Percentiles rank a stretch among this genome's conserved stretches.
Evolutionary conservation across 2,329 filamentous ascomycete species (phyloP).

Genomic region (Trichophyton mentagrophytes): DNA sequence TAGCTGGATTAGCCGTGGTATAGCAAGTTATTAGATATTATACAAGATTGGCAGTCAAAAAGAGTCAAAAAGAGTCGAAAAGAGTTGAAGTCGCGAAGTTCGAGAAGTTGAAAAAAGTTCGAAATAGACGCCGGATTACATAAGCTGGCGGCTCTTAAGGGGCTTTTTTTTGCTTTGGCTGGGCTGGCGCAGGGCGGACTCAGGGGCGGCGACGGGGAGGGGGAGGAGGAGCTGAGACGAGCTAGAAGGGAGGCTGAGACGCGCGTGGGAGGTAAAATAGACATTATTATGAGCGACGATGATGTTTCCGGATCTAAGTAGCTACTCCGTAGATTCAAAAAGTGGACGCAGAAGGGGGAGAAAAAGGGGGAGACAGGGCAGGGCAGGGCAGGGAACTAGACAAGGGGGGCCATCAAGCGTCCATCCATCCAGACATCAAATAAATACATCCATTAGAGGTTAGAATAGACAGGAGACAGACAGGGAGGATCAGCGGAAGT

Average conservation of each 20-base stretch:
- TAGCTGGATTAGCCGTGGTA: no score
- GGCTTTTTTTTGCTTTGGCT: neutral
- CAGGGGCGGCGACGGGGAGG: neutral
- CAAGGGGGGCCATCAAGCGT: neutral
- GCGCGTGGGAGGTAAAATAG: neutral
- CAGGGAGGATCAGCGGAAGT: neutral
- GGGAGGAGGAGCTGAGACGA: neutral
- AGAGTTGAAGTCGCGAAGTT: neutral
- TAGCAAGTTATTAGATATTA: neutral
- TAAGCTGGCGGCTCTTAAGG: neutral
- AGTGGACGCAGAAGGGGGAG: neutral
- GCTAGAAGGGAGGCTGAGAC: neutral
- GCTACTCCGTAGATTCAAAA: neutral
- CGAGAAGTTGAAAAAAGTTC: neutral
- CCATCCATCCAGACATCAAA: neutral
- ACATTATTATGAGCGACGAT: neutral
- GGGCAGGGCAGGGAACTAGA: neutral
- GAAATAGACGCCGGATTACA: neutral
- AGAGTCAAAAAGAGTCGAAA: no score
- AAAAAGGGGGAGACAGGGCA: neutral
- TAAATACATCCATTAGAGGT: neutral
- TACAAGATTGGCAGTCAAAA: no score
- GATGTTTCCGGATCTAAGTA: neutral
- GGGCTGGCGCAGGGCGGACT: neutral
- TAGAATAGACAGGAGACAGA: neutral